Evolutionary conservation across 306 rosid genomes (phyloP), one percentile per base, ranked within the genome.

Genomic region (Gynostemma pentaphyllum): DNA sequence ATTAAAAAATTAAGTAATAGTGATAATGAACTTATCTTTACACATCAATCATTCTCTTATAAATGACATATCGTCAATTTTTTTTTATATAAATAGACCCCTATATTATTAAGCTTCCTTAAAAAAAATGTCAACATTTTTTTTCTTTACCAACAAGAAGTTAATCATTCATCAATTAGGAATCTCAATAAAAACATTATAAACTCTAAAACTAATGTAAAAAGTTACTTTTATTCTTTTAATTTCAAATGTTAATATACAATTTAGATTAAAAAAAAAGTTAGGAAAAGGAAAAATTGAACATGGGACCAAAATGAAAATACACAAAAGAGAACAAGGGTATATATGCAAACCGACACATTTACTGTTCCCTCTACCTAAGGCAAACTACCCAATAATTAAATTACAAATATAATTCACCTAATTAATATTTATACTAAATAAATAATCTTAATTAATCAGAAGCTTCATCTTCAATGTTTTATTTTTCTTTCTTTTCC

Each of bases 391-490:
- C 34, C 67, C 22, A 23, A 32, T 55, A 39, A 14, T 62, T 22
- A 22, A 62, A 62, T 62, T 10, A 22, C 1, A 41, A 22, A 24
- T 13, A 41, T 16, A 62, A 39, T 62, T 42, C 67, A 62, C 67
- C 67, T 62, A 62, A 62, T 62, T 23, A 42, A 41, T 62, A 39
- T 62, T 62, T 39, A 36, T 39, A 62, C 50, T 21, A 23, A 40
- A 13, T 40, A 39, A 62, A 22, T 39, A 62, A 40, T 62, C 23
- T 5, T 4, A 62, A 62, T 41, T 37, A 21, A 39, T 62, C 34
- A 62, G 21, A 62, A 62, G 2, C 19, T 62, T 37, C 45, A 41
- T 26, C 49, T 6, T 18, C 12, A 23, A 39, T 56, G 7, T 2
- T 61, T 36, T 61, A 2, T 2, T 60, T 60, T 0, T 37, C 1